Evolutionary conservation across 768 basidiomycete species (phyloP).

Genomic region (Hirschioporus abietinus): DNA sequence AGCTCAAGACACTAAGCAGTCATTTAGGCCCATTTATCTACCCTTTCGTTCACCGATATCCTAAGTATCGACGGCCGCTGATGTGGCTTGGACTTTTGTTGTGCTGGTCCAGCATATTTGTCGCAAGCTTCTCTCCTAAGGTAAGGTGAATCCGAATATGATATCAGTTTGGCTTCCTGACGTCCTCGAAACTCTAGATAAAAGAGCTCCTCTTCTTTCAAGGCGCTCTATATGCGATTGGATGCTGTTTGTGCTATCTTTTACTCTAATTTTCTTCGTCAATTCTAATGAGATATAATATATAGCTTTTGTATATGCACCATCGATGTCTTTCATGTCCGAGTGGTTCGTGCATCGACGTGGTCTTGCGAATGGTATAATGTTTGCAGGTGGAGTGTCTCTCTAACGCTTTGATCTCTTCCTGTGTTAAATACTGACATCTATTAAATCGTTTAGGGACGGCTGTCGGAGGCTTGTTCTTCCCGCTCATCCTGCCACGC

Average conservation of each 20-base stretch:
- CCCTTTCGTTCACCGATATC: conserved; percentile 21
- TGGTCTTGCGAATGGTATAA: conserved; percentile 27
- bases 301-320: conserved; percentile 23
- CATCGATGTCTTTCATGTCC: conserved; percentile 23
- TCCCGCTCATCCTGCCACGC: conserved; percentile 23
- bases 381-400: conserved; percentile 20
- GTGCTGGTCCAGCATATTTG: conserved; percentile 23
- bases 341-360: conserved; percentile 28
- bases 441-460: conserved; percentile 14
- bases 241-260: conserved; percentile 17
- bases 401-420: too few relatives aligned
- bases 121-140: conserved; percentile 22
- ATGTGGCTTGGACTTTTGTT: conserved; percentile 22
- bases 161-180: not conserved
- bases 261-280: not conserved
- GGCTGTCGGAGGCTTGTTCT: conserved; percentile 22
- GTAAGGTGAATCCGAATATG: conserved; percentile 10
- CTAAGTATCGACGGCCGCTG: conserved; percentile 17
- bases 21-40: conserved; percentile 21
- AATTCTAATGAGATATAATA: conserved; percentile 8
- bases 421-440: not conserved
- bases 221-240: conserved; percentile 27
- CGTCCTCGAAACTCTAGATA: not conserved
- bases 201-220: conserved; percentile 14
- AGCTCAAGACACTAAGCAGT: not conserved